Evolutionary conservation across 2,329 filamentous ascomycete species (phyloP), one percentile per base, ranked within the genome.

Genomic region (Cladophialophora psammophila): DNA sequence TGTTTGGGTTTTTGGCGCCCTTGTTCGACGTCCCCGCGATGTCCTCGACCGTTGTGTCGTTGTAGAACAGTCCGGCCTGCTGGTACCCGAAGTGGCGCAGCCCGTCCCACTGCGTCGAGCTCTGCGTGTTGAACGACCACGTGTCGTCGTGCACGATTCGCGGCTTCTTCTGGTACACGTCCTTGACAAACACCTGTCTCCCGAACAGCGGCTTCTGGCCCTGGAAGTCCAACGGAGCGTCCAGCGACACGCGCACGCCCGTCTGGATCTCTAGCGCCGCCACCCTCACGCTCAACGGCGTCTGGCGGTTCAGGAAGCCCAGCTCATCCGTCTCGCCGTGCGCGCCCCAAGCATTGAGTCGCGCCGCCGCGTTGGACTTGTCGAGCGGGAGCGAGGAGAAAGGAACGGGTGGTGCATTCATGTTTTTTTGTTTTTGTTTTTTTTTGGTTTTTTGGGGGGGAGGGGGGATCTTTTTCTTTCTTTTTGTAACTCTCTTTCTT

Each of bases 251-350:
- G n/a, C 72, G 71, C 9, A 68, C 65, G 4, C 72, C 81, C 5
- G 76, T 77, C 53, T 78, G 77, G 68, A 85, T 84, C 70, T 85
- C 82, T 18, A 76, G 74, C 0, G 82, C 78, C 5, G 72, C 72
- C 6, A 76, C 74, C 7, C 76, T 76, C 20, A 83, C 78, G 10
- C 77, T 78, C n/a, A 77, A 74, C 0, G 82, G 79, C 0, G 84
- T 87, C 62, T 87, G 78, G 2, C 86, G 78, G 73, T 87, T 87
- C 1, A 88, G 77, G 71, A 83, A 85, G 31, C 86, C 86, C 10
- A 85, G 78, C 69, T 87, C 77, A 66, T 87, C 85, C 2, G 78
- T 64, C 5, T 77, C 72, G 2, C 85, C 85, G 68, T 84, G 87
- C 4, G 86, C 80, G 0, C 84, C 84, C 86, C 86, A 88, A 5